These are phyloP conservation scores for Benincasa hispida DNA, from an alignment of 306 rosid species.

Conservation along the genomic window DNA sequence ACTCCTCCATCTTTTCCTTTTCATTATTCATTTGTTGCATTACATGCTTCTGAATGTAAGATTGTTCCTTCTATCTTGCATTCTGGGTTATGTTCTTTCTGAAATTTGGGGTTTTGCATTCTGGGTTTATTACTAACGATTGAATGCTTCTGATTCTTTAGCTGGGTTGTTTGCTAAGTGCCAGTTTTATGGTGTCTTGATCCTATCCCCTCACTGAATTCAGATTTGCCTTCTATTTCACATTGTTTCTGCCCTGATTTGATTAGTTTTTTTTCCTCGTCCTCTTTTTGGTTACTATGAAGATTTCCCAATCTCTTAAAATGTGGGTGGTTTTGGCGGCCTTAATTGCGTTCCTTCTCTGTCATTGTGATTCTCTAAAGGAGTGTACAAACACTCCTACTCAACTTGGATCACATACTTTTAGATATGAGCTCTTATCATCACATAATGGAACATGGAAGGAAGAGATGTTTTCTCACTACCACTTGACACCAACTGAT, in stretches of 20 bases:
- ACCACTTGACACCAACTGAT: conserved; percentile 65
- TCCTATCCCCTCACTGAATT: neutral
- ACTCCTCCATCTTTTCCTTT: conserved; percentile 6
- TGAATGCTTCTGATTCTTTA: neutral
- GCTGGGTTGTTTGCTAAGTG: neutral
- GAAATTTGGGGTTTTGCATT: neutral
- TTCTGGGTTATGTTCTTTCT: neutral
- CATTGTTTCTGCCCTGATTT: conserved; percentile 3
- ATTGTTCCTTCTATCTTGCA: neutral
- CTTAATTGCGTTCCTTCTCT: conserved; percentile 16
- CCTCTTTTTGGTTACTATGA: conserved; percentile 23
- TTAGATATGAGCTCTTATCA: conserved; percentile 19
- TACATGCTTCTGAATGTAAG: neutral
- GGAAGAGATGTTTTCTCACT: conserved; percentile 38
- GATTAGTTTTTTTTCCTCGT: conserved; percentile 2
- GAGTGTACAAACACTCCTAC: conserved; percentile 62
- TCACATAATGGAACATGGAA: conserved; percentile 53
- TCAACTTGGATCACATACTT: conserved; percentile 42
- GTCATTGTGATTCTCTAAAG: conserved; percentile 26
- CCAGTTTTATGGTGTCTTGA: neutral
- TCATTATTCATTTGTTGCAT: neutral
- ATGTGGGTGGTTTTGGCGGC: conserved; percentile 1
- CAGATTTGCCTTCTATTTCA: neutral
- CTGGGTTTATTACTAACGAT: conserved; percentile 5
- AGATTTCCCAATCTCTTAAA: conserved; percentile 12